phyloP scores from a whole-genome alignment of 2,329 filamentous ascomycete genomes.

The Pyricularia sp. region DNA sequence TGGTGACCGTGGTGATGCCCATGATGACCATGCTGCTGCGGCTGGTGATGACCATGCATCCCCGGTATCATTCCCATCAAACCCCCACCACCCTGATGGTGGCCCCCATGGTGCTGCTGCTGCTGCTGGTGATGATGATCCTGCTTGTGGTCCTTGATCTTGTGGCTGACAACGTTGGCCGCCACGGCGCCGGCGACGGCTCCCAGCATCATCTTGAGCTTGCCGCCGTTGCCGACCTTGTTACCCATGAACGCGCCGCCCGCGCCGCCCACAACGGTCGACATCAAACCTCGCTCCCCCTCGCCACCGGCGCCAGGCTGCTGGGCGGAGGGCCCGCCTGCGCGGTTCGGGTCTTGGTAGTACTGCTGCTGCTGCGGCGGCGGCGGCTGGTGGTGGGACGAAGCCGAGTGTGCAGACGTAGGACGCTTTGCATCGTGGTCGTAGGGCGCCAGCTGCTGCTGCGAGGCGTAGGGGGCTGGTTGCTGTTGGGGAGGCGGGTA shows the following conservation, averaged over 20 bases:
- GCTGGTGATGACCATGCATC: neutral
- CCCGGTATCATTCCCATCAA: slow-evolving; percentile 1
- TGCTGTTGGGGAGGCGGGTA: neutral
- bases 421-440: neutral
- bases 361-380: slow-evolving; percentile 2
- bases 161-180: slow-evolving; percentile 35
- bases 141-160: slow-evolving; percentile 17
- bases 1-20: neutral
- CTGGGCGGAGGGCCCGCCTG: neutral
- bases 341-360: neutral
- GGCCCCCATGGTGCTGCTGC: slow-evolving; percentile 6
- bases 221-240: slow-evolving; percentile 36
- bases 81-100: neutral
- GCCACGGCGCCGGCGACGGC: slow-evolving; percentile 38
- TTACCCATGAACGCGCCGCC: slow-evolving; percentile 38
- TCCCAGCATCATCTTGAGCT: slow-evolving; percentile 36
- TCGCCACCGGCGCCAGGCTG: slow-evolving; percentile 1
- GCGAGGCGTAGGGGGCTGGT: neutral
- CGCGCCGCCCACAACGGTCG: slow-evolving; percentile 37
- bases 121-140: slow-evolving; percentile 6
- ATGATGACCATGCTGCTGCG: neutral
- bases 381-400: neutral
- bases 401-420: neutral
- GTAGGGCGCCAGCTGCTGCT: neutral
- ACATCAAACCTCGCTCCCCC: slow-evolving; percentile 39